Percentiles rank a stretch among this genome's conserved stretches.
Evolutionary conservation across 495 filamentous ascomycete genomes (phyloP).

Genomic region (Lophiotrema nucula): DNA sequence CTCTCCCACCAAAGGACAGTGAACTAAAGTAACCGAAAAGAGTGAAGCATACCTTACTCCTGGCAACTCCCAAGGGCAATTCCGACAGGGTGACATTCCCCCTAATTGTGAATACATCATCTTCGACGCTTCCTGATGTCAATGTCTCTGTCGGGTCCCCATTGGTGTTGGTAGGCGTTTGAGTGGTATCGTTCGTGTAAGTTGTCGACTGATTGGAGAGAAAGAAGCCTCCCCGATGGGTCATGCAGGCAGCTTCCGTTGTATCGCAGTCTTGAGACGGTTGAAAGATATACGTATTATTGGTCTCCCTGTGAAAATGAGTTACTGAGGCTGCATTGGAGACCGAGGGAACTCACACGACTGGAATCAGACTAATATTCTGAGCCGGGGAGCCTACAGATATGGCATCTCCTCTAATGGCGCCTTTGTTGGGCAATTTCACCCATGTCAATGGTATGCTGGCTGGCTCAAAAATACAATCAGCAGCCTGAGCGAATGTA

Average conservation of each 20-base stretch:
- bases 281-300: conserved; percentile 7
- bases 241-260: conserved; percentile 9
- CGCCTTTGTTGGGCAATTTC: conserved; percentile 8
- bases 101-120: background rate
- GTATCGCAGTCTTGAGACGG: background rate
- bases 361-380: conserved; percentile 8
- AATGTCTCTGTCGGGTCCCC: conserved; percentile 3
- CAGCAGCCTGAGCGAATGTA: too few relatives aligned
- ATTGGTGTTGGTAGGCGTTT: background rate
- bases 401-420: background rate
- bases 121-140: background rate
- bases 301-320: conserved; percentile 1
- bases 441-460: conserved; percentile 7
- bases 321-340: background rate
- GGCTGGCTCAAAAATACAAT: conserved; percentile 8
- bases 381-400: conserved; percentile 11
- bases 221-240: conserved; percentile 11
- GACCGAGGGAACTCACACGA: conserved; percentile 5
- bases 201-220: background rate
- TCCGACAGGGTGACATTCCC: background rate
- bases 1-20: too few relatives aligned
- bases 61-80: background rate
- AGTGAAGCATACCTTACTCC: background rate
- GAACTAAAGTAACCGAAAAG: too few relatives aligned
- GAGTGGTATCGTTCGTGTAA: background rate